A percentile compares a stretch with the other conserved stretches of the same genome.
phyloP scores from a whole-genome alignment of 257 asterid species.

The Coffea eugenioides region DNA sequence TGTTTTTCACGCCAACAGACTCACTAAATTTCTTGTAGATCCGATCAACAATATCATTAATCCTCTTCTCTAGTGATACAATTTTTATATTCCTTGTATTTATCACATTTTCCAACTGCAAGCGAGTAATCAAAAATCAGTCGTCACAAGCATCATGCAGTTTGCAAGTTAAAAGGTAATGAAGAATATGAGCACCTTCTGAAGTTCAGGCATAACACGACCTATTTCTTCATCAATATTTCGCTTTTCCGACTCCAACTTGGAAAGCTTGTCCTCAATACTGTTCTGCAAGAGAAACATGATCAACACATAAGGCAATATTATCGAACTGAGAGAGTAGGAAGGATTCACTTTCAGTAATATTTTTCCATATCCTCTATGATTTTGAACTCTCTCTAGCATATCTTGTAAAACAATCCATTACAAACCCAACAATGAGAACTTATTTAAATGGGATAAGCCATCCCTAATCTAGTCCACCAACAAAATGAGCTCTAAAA shows the following conservation, averaged over 20 bases:
- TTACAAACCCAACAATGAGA: not conserved
- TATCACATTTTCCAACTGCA: constrained; percentile 72
- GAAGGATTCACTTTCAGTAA: not conserved
- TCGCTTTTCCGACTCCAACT: constrained; percentile 70
- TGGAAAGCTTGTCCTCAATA: constrained; percentile 79
- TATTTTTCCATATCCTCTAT: not conserved
- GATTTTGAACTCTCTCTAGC: not conserved
- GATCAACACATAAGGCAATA: not conserved
- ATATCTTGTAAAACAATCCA: not conserved
- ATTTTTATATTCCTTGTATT: constrained; percentile 55
- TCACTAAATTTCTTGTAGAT: constrained; percentile 85
- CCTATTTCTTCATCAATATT: constrained; percentile 68
- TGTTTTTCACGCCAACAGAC: constrained; percentile 90
- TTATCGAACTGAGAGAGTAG: not conserved
- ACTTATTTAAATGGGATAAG: not conserved
- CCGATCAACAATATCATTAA: constrained; percentile 81
- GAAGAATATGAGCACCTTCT: constrained; percentile 50
- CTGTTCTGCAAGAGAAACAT: constrained; percentile 61
- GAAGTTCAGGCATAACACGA: constrained; percentile 73
- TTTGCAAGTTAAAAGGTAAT: constrained; percentile 14
- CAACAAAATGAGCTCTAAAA: not conserved
- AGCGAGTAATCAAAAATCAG: constrained; percentile 8
- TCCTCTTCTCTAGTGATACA: constrained; percentile 53
- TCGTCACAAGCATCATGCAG: constrained; percentile 11
- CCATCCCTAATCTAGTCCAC: not conserved